These are phyloP conservation scores for Chamaecrista fasciculata DNA, from an alignment of 306 rosid species.

Conservation along the genomic window DNA sequence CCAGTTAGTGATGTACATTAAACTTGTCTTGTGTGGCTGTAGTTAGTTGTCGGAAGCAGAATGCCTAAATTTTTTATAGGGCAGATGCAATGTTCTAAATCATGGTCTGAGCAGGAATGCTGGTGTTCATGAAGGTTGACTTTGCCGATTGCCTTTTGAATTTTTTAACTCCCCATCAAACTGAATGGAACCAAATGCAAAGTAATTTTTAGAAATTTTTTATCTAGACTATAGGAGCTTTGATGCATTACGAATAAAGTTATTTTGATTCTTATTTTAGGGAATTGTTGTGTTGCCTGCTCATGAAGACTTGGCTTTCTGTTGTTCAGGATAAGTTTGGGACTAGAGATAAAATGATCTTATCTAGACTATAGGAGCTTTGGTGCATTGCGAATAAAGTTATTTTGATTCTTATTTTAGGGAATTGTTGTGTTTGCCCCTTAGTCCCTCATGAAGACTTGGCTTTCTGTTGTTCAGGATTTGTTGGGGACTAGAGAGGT, in stretches of 20 bases:
- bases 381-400: neutral
- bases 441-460: neutral
- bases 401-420: neutral
- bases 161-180: neutral
- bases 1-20: neutral
- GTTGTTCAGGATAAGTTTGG: no score
- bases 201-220: neutral
- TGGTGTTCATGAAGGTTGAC: neutral
- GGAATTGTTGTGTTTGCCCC: neutral
- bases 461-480: conserved; percentile 49
- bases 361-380: neutral
- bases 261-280: neutral
- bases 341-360: no score
- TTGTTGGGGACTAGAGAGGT: conserved; percentile 67
- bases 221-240: neutral
- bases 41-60: neutral
- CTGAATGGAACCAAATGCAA: neutral
- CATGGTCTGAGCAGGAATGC: neutral
- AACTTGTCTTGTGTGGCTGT: neutral
- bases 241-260: neutral
- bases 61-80: neutral
- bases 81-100: neutral
- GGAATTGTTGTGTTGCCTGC: no score
- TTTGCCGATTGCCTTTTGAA: neutral
- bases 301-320: no score